Evolutionary conservation across 805 yeast species (phyloP).

Genomic region (Saccharomycopsis sp.): DNA sequence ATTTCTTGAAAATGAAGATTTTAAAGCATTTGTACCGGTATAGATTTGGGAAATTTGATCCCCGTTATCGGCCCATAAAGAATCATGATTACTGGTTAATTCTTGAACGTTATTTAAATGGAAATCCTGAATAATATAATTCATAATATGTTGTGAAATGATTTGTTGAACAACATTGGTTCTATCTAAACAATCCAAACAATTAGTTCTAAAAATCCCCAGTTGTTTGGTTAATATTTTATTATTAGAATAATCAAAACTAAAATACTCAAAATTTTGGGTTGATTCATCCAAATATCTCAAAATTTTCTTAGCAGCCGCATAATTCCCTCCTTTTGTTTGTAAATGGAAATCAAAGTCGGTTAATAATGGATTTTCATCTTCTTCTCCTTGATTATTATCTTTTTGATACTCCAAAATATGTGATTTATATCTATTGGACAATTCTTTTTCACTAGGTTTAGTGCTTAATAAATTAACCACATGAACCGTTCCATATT

Average conservation of each 20-base stretch:
- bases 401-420: conserved; percentile 22
- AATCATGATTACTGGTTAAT: conserved; percentile 50
- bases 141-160: conserved; percentile 60
- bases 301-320: conserved; percentile 64
- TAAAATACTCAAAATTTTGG: conserved; percentile 73
- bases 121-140: conserved; percentile 37
- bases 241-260: conserved; percentile 47
- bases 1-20: conserved; percentile 78
- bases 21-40: conserved; percentile 95
- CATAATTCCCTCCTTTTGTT: conserved; percentile 83
- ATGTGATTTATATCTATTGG: conserved; percentile 55
- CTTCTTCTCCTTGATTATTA: not conserved
- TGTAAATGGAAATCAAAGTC: conserved; percentile 93
- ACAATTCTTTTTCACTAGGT: conserved; percentile 63
- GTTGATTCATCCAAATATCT: conserved; percentile 56
- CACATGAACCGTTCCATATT: conserved; percentile 81
- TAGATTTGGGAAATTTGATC: conserved; percentile 92
- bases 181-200: conserved; percentile 90
- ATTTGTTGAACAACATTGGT: conserved; percentile 86
- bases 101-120: conserved; percentile 19
- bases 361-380: conserved; percentile 46
- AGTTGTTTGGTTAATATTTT: conserved; percentile 64
- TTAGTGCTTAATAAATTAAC: conserved; percentile 81
- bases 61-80: conserved; percentile 97
- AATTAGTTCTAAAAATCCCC: conserved; percentile 89